Conservation (phyloP, 305 asterid genomes). For the Rubia balearica region DNA sequence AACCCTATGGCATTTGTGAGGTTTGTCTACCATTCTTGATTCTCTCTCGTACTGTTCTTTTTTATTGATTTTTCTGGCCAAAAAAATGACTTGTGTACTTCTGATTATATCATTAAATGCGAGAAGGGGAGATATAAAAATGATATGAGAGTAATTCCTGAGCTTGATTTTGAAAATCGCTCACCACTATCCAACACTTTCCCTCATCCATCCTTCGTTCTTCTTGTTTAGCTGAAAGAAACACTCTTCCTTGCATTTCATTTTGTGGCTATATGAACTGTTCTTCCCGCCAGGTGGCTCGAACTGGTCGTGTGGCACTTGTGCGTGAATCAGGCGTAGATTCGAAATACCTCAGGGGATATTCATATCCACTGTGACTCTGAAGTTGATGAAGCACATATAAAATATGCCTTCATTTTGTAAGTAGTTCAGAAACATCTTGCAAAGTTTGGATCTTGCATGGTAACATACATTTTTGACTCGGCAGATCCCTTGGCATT, state of each 20-base stretch:
- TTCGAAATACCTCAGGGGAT: slow-evolving; percentile 78
- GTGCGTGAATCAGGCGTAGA: slow-evolving; percentile 85
- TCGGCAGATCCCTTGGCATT: background rate
- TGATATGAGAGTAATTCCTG: background rate
- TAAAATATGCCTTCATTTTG: background rate
- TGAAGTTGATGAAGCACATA: background rate
- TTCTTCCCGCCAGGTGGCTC: slow-evolving; percentile 56
- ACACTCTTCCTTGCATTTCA: background rate
- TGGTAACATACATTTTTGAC: background rate
- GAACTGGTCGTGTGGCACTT: slow-evolving; percentile 82
- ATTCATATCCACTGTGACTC: slow-evolving; percentile 57
- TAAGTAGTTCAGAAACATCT: background rate
- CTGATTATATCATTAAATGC: background rate
- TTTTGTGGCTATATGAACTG: slow-evolving; percentile 7
- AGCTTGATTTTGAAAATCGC: background rate
- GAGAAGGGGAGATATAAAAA: background rate
- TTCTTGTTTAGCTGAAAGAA: background rate
- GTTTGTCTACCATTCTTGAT: slow-evolving; percentile 30
- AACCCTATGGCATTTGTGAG: slow-evolving; percentile 96
- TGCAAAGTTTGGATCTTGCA: background rate
- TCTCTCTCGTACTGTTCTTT: background rate
- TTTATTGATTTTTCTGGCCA: background rate
- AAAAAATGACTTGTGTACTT: background rate
- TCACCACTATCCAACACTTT: background rate
- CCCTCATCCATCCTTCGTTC: background rate